Evolutionary conservation across 257 asterid genomes (phyloP).

Genomic region (Datura wrightii): DNA sequence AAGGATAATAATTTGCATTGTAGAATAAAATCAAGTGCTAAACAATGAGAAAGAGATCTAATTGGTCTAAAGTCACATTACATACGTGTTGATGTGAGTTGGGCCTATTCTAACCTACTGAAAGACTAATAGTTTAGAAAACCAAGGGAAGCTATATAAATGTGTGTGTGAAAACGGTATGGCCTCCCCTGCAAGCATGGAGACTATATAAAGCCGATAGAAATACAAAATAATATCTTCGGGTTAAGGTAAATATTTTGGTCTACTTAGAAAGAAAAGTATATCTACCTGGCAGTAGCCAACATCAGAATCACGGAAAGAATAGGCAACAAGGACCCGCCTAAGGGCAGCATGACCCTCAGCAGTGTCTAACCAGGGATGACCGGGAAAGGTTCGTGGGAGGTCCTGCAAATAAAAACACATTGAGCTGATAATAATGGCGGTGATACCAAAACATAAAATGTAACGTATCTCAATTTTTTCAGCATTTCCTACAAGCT

Average conservation of each 20-base stretch:
- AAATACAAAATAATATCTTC: neutral
- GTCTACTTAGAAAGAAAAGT: constrained; percentile 18
- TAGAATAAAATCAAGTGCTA: neutral
- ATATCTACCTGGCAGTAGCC: constrained; percentile 92
- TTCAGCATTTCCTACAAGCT: neutral
- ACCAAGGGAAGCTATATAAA: neutral
- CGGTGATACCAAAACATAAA: neutral
- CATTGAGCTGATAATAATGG: neutral
- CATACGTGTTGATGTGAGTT: neutral
- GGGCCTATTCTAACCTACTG: neutral
- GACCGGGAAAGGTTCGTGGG: constrained; percentile 98
- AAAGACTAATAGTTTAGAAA: neutral
- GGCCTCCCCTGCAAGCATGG: neutral
- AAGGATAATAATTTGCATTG: neutral
- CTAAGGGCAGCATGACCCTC: constrained; percentile 96
- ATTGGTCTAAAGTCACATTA: neutral
- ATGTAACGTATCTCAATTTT: neutral
- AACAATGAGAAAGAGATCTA: neutral
- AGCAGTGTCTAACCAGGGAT: constrained; percentile 93
- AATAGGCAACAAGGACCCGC: constrained; percentile 94
- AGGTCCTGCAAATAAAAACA: constrained; percentile 67
- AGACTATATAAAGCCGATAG: constrained; percentile 18
- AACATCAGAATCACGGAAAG: constrained; percentile 97
- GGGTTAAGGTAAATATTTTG: neutral
- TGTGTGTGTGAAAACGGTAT: neutral